phyloP scores from a whole-genome alignment of 768 basidiomycete species.

The Phlebiopsis gigantea region DNA sequence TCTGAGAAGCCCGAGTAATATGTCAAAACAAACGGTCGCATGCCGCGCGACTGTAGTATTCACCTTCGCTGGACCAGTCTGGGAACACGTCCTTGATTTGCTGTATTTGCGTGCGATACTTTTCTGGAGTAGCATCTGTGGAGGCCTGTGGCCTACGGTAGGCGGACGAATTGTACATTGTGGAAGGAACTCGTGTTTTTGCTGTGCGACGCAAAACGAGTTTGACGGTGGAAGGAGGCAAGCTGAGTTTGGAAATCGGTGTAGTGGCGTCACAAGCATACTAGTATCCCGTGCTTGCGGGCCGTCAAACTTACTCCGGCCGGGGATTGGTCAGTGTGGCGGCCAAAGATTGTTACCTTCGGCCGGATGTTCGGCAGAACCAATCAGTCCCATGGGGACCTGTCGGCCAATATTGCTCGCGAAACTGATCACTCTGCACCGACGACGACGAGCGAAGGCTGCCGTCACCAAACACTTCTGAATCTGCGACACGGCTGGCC shows the following conservation, averaged over 20 bases:
- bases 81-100: constrained; percentile 73
- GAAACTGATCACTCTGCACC: neutral
- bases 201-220: constrained; percentile 14
- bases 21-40: constrained; percentile 6
- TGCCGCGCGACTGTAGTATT: constrained; percentile 11
- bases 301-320: neutral
- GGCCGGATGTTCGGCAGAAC: neutral
- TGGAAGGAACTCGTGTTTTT: constrained; percentile 15
- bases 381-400: neutral
- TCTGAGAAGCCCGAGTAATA: constrained; percentile 36
- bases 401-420: neutral
- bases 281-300: neutral
- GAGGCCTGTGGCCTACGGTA: constrained; percentile 23
- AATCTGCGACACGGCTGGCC: neutral
- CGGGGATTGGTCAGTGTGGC: neutral
- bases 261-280: neutral
- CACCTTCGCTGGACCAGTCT: constrained; percentile 65
- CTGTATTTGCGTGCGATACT: constrained; percentile 48
- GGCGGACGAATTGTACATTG: constrained; percentile 27
- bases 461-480: constrained; percentile 1
- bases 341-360: neutral
- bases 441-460: neutral
- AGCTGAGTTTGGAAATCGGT: constrained; percentile 11
- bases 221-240: constrained; percentile 18
- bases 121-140: constrained; percentile 25